Evolutionary conservation across 2,329 filamentous ascomycete genomes (phyloP).

Genomic region (Trichoderma oligosporum): DNA sequence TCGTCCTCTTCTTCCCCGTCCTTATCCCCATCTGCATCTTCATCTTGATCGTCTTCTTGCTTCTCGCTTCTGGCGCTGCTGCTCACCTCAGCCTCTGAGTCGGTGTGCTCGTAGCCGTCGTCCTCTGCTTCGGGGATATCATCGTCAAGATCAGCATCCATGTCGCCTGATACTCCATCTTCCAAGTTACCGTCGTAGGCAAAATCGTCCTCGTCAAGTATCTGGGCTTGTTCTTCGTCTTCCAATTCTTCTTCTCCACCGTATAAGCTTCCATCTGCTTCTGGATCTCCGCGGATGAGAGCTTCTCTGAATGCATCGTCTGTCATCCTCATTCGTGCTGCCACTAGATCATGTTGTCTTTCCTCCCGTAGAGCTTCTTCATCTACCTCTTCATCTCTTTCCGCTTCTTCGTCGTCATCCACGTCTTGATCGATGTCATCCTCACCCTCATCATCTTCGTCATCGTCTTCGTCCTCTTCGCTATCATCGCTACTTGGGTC

Average conservation of each 20-base stretch:
- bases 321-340: slow-evolving; percentile 49
- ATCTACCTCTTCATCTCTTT: slow-evolving; percentile 39
- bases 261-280: slow-evolving; percentile 48
- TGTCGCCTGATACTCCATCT: slow-evolving; percentile 38
- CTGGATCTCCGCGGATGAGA: slow-evolving; percentile 48
- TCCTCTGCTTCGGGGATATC: slow-evolving; percentile 64
- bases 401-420: slow-evolving; percentile 40
- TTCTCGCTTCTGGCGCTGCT: slow-evolving; percentile 40
- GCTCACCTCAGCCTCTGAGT: slow-evolving; percentile 63
- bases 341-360: slow-evolving; percentile 47
- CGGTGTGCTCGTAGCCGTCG: slow-evolving; percentile 71
- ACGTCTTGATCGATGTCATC: slow-evolving; percentile 40
- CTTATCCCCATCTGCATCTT: slow-evolving; percentile 29
- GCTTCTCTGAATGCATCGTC: slow-evolving; percentile 62
- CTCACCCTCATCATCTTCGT: slow-evolving; percentile 40
- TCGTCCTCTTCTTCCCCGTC: slow-evolving; percentile 31
- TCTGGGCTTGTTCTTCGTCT: slow-evolving; percentile 53
- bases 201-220: slow-evolving; percentile 62
- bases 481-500: slow-evolving; percentile 45
- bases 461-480: slow-evolving; percentile 41
- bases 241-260: slow-evolving; percentile 52
- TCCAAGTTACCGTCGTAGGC: slow-evolving; percentile 31
- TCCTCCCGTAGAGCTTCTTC: slow-evolving; percentile 42
- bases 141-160: slow-evolving; percentile 68
- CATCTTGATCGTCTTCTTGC: slow-evolving; percentile 33